Base-by-base conservation (phyloP, 2,329 filamentous ascomycete species). In the Talaromyces islandicus region DNA sequence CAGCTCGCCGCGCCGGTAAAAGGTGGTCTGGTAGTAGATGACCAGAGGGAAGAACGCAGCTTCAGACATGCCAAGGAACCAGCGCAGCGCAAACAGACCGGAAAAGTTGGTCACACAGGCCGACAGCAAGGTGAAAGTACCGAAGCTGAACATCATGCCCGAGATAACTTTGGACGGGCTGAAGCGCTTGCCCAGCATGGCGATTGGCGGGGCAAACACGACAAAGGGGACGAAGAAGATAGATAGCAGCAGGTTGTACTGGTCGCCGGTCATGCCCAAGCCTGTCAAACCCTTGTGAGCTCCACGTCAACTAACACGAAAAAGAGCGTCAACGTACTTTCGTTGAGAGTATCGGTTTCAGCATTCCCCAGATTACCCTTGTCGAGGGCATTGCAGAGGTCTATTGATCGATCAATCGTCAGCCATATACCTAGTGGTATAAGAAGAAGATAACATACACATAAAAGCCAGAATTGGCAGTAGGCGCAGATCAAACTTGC, bases 181-280 rank as follows among this genome's bases (percentile, higher is more conserved):
- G 67, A 81, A 88, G 62, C 83, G 86, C 75, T 89, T 91, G 58
- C 87, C 88, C 4, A 88, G 69, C 75, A 91, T 87, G 12, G 78
- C 80, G 43, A 90, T 73, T 1, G 86, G 84, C 0, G 86, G 87
- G 1, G 86, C 88, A 58, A 86, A 88, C 3, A 91, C 69, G 38
- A 90, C 88, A 69, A 88, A 91, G 0, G 88, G 88, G 7, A 91
- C 79, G 72, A 89, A 92, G 78, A 92, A 92, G 64, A 92, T 85
- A 56, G 81, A 82, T 38, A 91, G 73, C 54, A 90, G 81, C 29
- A 85, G 80, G 69, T 90, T 90, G 75, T 91, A 90, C 69, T 90
- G 81, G 63, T 85, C 81, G 0, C 75, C 71, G 50, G 80, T 80
- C 73, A 91, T 86, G 32, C 83, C 71, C 21, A 90, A 75, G 57